Base-by-base conservation (phyloP, 2,329 filamentous ascomycete species). In the Aspergillus brunneoviolaceus region DNA sequence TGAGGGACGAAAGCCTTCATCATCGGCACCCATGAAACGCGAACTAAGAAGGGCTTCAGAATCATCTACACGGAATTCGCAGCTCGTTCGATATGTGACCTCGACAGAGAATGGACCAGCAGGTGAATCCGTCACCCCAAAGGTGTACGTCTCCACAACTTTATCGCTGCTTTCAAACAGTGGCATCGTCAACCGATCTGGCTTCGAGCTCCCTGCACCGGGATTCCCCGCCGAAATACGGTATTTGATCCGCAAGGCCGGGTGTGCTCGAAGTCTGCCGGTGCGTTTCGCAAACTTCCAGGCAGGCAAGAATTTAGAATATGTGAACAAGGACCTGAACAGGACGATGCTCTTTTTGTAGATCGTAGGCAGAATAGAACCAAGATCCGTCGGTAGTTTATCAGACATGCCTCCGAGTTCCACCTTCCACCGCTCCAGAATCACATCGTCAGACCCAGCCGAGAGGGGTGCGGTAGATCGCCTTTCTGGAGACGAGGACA, bases 301-400 rank as follows among this genome's bases (percentile, higher is more conserved):
- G 25, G 90, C 87, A 2, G 95, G 95, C 63, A 96, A 80, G 63
- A 97, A 85, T 68, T 91, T 89, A 47, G 91, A 86, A 57, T 90
- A 90, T 53, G 91, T 87, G 74, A 91, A 96, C 50, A 99, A 83
- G 1, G 92, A 92, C 61, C 95, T 86, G 77, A 98, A 97, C 68
- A 97, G 87, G 66, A 98, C 90, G 65, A 99, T 96, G 69, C 91
- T 92, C 78, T 96, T 95, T 79, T 99, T 99, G 83, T 99, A 99
- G 60, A 96, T 88, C 55, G 91, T 94, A 14, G 95, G 92, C 55
- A 98, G 80, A 33, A 85, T 80, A 51, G 85, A 81, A 56, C 77
- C 81, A 55, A 87, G 75, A 60, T 87, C 84, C 45, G 79, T 69
- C 5, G 80, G 69, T 58, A 91, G 72, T 85, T 82, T 73, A 73